Conservation (phyloP, 768 basidiomycete species). For the Holtermanniella nyarrowii region DNA sequence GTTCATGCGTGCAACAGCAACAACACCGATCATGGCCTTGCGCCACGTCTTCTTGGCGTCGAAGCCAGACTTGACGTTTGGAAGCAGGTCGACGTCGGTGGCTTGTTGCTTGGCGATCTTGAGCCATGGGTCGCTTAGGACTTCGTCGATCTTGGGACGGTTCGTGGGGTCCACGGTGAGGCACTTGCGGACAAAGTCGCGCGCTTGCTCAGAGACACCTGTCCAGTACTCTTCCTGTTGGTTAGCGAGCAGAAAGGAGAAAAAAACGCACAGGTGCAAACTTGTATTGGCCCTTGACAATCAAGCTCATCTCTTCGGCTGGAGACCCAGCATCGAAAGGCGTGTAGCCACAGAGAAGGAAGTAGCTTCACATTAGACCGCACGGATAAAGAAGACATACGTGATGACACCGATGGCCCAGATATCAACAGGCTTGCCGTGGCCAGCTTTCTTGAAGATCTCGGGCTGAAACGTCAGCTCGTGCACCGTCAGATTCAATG, state of each 20-base stretch:
- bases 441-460: conserved; percentile 90
- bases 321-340: conserved; percentile 85
- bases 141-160: conserved; percentile 68
- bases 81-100: conserved; percentile 65
- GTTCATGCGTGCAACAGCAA: conserved; percentile 64
- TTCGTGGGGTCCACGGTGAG: conserved; percentile 69
- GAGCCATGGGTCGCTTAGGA: conserved; percentile 72
- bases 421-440: conserved; percentile 86
- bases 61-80: conserved; percentile 79
- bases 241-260: neutral
- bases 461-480: conserved; percentile 67
- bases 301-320: conserved; percentile 82
- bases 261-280: conserved; percentile 57
- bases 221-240: conserved; percentile 43
- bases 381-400: conserved; percentile 9
- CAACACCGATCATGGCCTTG: conserved; percentile 75
- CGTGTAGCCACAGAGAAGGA: conserved; percentile 80
- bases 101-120: conserved; percentile 43
- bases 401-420: conserved; percentile 99
- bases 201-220: conserved; percentile 47
- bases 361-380: conserved; percentile 49
- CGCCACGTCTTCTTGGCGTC: conserved; percentile 82
- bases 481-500: neutral
- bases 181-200: conserved; percentile 69
- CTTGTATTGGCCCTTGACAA: conserved; percentile 82